Base-by-base conservation (phyloP, 1,139 yeast genomes). In the Geotrichum fermentans region DNA sequence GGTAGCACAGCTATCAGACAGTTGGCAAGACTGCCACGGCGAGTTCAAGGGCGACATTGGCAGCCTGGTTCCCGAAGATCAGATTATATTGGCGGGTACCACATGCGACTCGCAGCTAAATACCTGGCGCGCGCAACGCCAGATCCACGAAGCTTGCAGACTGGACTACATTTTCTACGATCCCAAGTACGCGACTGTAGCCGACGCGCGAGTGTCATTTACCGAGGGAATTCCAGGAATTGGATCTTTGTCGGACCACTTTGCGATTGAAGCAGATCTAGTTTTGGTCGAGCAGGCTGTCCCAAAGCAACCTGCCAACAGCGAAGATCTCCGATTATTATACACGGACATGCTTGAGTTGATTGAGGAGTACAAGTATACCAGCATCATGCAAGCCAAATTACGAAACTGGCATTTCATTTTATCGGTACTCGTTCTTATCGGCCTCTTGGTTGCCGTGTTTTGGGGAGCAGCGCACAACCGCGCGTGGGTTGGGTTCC, bases 81-180 rank as follows among this genome's bases (percentile, higher is more conserved):
- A 92, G 62, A 73, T 92, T 14, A 61, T 62, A 1, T 56, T 70
- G 26, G 96, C 88, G 2, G 97, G 96, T 0, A 79, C 84, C 4
- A 94, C 99, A 0, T 89, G 97, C 65, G 96, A 92, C 63, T 85
- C 96, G 1, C 74, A 73, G 32, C 68, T 90, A 50, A 92, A 92
- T 63, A 84, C 96, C 1, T 94, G 96, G 96, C 75, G 97, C 56
- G 75, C 78, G 0, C 70, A 88, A 44, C 67, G 75, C 21, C 74
- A 76, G 0, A 60, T 62, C 0, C 74, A 78, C 54, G 94, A 88
- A 56, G 98, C 98, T 1, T 84, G 94, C 60, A 73, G 99, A 43
- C 72, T 92, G 49, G 99, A 94, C 62, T 92, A 92, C 63, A 94
- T 96, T 0, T 73, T 92, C 53, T 78, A 86, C 47, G 95, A 87